Base-by-base conservation (phyloP, 2,329 filamentous ascomycete genomes). In the Arthrobotrys sphaeroides region DNA sequence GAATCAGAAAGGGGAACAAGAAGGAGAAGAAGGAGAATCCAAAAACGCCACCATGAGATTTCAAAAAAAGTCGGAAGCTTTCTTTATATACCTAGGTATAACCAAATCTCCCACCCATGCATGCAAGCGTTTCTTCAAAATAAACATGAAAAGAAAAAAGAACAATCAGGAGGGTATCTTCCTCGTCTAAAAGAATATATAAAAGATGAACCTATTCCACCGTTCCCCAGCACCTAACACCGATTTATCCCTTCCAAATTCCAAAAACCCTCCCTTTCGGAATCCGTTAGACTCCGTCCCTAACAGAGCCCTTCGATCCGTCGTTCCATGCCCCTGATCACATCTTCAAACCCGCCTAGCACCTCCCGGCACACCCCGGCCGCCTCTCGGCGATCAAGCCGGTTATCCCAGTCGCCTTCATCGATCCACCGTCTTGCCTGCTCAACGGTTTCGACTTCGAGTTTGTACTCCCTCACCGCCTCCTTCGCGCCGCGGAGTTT, bases 321-420 rank as follows among this genome's bases (percentile, higher is more conserved):
- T 80, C 90, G 89, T 81, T 94, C 88, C 91, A 94, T 95, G 68
- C 88, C 88, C 69, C 94, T 90, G 83, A 93, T 97, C 0, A 94
- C 90, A 81, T 93, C 90, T 82, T 97, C 94, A 80, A 99, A 98
- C 0, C 95, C 95, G 49, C 90, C 90, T 33, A 97, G 90, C 0
- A 99, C 94, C 75, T 96, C 93, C 3, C 90, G 87, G 82, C 95
- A 98, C 12, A 94, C 91, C 20, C 86, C 87, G 5, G 91, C 93
- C 77, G 93, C 96, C 82, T 96, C 93, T 65, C 94, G 87, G 64
- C 89, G 89, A 77, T 88, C 85, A 36, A 97, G 83, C 65, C 91
- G 87, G 78, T 90, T 89, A 57, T 93, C 88, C 94, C 94, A 97
- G 79, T 93, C 91, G 5, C 92, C 93, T 38, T 87, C 88, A 73